Base-by-base conservation (phyloP, 2,329 filamentous ascomycete species). In the Thielaviopsis euricoi region DNA sequence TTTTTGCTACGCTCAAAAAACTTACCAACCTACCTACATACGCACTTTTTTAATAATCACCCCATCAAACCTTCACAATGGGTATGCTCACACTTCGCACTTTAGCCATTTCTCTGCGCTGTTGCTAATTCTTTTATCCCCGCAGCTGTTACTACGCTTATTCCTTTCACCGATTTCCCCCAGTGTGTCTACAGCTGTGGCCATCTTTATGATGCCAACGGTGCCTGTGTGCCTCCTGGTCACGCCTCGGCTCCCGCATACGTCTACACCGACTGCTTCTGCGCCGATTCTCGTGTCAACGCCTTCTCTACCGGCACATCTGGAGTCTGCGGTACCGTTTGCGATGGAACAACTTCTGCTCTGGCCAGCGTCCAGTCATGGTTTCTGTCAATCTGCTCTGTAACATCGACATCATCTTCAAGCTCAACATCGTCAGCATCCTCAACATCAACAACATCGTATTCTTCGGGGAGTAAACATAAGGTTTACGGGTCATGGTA, bases 241-340 rank as follows among this genome's bases (percentile, higher is more conserved):
- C 48, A 51, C 48, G 49, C 55, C 17, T 74, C 71, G 23, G 73
- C 70, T 3, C 68, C 76, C 5, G 68, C 70, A 6, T 74, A 75
- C 54, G 77, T 74, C 50, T 87, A 85, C 67, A 74, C 80, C 55
- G 73, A 75, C 40, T 94, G 89, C 71, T 89, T 94, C 72, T 95
- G 89, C 71, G 72, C 76, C 64, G 81, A 85, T 54, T 62, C 74
- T 13, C 71, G 76, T 22, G 75, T 93, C 2, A 71, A 75, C 3
- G 68, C 75, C 9, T 81, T 89, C 58, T 77, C 78, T 33, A 71
- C 73, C 12, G 77, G 74, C 37, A 74, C 77, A 3, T 70, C 74
- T 4, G 79, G 79, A 4, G 76, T 87, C 15, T 90, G 87, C 70
- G 78, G 81, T 60, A 65, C 70, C 17, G 74, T 73, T 22, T 89